phyloP scores from a whole-genome alignment of 768 basidiomycete species.

The Termitomyces sp. region DNA sequence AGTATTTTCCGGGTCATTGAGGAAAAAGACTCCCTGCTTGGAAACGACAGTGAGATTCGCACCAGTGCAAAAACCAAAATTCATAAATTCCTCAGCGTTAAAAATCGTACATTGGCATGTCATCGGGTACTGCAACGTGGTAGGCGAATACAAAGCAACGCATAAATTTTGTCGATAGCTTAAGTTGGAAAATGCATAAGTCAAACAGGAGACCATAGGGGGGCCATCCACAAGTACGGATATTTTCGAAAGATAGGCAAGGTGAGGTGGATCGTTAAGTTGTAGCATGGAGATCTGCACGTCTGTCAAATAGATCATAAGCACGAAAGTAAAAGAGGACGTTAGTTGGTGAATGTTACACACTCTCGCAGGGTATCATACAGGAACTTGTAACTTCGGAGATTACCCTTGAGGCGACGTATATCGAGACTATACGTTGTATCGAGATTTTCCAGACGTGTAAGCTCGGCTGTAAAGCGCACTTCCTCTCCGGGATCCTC shows the following conservation, averaged over 20 bases:
- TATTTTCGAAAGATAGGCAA: background rate
- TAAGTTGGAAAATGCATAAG: background rate
- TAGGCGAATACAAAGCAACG: background rate
- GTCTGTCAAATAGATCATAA: background rate
- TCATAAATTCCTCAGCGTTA: background rate
- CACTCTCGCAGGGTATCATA: constrained; percentile 43
- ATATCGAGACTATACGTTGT: constrained; percentile 88
- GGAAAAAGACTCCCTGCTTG: background rate
- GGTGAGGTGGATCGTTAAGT: background rate
- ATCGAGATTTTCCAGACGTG: constrained; percentile 74
- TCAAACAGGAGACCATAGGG: background rate
- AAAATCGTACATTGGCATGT: background rate
- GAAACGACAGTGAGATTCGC: no score
- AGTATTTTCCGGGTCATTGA: no score
- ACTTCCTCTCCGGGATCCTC: constrained; percentile 89
- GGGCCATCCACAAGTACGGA: background rate
- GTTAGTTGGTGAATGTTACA: background rate
- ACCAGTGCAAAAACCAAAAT: background rate
- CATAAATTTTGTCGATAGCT: background rate
- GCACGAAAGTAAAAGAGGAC: background rate
- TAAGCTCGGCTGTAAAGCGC: constrained; percentile 89
- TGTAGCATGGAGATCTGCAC: background rate
- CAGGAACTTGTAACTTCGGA: constrained; percentile 80
- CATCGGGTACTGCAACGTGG: background rate
- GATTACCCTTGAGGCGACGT: constrained; percentile 79